These are phyloP conservation scores for Lasiodiplodia sp. DNA, from an alignment of 2,329 filamentous ascomycete species.

Conservation along the genomic window DNA sequence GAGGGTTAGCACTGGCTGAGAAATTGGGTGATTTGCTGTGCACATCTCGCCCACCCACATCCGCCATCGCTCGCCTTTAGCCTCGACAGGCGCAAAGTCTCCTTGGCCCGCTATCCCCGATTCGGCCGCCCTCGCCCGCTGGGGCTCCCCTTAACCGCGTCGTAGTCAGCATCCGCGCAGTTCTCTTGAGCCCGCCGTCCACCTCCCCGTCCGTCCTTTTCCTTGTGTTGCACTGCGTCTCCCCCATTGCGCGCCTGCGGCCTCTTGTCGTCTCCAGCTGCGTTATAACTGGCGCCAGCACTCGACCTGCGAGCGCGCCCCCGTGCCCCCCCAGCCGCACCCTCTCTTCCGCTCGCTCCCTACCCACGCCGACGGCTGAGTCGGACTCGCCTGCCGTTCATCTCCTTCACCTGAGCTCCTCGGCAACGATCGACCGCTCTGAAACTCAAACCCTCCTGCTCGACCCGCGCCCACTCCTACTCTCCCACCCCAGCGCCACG, in stretches of 20 bases:
- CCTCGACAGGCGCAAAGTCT: conserved; percentile 27
- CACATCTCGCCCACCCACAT: conserved; percentile 27
- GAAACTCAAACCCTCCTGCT: conserved; percentile 20
- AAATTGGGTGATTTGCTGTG: conserved; percentile 28
- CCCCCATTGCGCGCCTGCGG: conserved; percentile 19
- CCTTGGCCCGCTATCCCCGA: conserved; percentile 24
- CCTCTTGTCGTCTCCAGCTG: conserved; percentile 17
- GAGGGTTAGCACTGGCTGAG: conserved; percentile 25
- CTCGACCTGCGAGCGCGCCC: conserved; percentile 21
- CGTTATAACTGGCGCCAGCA: conserved; percentile 28
- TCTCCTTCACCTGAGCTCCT: conserved; percentile 28
- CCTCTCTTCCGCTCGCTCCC: conserved; percentile 23
- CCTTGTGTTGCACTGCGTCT: conserved; percentile 30
- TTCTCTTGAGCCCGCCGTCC: conserved; percentile 29
- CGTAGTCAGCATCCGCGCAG: conserved; percentile 28
- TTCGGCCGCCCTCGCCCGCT: conserved; percentile 20
- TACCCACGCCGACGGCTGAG: conserved; percentile 24
- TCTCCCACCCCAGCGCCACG: conserved; percentile 17
- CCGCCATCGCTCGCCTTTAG: conserved; percentile 27
- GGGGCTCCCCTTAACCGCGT: conserved; percentile 28
- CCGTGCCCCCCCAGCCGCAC: conserved; percentile 22
- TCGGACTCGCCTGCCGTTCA: conserved; percentile 30
- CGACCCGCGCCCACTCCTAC: conserved; percentile 25
- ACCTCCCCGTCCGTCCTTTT: conserved; percentile 27
- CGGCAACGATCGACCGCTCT: conserved; percentile 29